Evolutionary conservation across 352 stramenopile species (phyloP), one percentile per base, ranked within the genome.

Genomic region (Phytophthora idaei): DNA sequence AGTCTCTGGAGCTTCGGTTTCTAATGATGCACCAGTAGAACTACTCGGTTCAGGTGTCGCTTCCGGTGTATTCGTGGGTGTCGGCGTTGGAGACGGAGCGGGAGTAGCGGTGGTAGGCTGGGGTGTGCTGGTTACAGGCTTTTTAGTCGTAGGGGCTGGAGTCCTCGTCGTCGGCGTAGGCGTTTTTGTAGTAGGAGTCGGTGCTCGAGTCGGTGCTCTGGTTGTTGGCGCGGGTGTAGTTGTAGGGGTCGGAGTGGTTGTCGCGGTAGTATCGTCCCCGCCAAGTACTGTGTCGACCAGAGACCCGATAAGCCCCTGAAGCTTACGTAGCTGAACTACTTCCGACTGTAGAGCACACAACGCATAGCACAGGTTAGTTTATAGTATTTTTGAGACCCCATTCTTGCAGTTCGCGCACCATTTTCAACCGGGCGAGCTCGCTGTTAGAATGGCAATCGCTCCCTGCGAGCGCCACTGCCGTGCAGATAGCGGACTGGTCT

Each of bases 201-300:
- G 64, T 10, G 55, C 14, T 52, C 12, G 61, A 6, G 36, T 57
- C 8, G 61, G 53, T 9, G 44, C 51, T 53, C 4, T 59, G 36
- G 57, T 61, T 59, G 52, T 69, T 31, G 27, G 46, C 55, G 27
- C 59, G 57, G 55, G 48, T 62, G 66, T 65, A 70, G 41, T 41
- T 28, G 31, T 70, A 32, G 64, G 60, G 31, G 47, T 44, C 21
- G 64, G 71, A 80, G 31, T 78, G 17, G 12, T 52, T 25, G 51
- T 25, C 5, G 49, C 53, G 5, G 54, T 69, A 27, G 9, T 55
- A 41, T n/a, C 36, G 3, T 46, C 55, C 3, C 32, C 52, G 27
- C 65, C 65, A 14, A 69, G 10, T 5, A 72, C 53, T 1, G 69
- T 72, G 42, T 77, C 66, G 9, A 84, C 61, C 1, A 73, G 14